A percentile compares a stretch with the other conserved stretches of the same genome.
These are phyloP conservation scores for Pezicula radicicola DNA, from an alignment of 2,329 filamentous ascomycete genomes.

Conservation along the genomic window DNA sequence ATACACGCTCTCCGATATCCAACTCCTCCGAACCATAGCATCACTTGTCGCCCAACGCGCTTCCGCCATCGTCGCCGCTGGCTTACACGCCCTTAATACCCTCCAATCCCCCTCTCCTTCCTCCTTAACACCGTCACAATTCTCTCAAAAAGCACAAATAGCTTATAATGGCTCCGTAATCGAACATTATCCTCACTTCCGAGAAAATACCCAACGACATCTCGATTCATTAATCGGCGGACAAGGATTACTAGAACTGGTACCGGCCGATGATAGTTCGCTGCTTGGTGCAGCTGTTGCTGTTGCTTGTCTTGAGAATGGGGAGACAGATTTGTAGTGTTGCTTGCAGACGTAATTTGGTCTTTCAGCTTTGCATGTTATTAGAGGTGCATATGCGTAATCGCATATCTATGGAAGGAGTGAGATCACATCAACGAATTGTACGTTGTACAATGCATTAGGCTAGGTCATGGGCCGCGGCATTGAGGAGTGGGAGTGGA, in stretches of 20 bases:
- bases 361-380: too few species aligned
- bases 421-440: too few species aligned
- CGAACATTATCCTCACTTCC: conserved; percentile 72
- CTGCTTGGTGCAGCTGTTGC: conserved; percentile 74
- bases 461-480: too few species aligned
- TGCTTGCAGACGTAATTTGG: too few species aligned
- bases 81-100: conserved; percentile 57
- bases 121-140: conserved; percentile 25
- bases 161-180: conserved; percentile 79
- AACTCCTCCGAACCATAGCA: conserved; percentile 49
- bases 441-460: too few species aligned
- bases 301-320: conserved; percentile 42
- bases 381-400: background rate
- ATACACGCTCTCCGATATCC: conserved; percentile 45
- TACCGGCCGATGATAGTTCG: conserved; percentile 71
- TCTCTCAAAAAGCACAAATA: conserved; percentile 51
- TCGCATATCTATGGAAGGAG: too few species aligned
- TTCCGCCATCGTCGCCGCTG: conserved; percentile 55
- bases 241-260: conserved; percentile 52
- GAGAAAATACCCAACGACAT: conserved; percentile 57
- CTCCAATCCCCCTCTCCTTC: conserved; percentile 49
- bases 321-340: background rate
- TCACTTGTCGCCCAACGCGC: conserved; percentile 55
- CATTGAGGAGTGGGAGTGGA: too few species aligned
- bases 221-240: conserved; percentile 55